Conservation (phyloP, 2,329 filamentous ascomycete genomes). For the Fusarium penzigii region DNA sequence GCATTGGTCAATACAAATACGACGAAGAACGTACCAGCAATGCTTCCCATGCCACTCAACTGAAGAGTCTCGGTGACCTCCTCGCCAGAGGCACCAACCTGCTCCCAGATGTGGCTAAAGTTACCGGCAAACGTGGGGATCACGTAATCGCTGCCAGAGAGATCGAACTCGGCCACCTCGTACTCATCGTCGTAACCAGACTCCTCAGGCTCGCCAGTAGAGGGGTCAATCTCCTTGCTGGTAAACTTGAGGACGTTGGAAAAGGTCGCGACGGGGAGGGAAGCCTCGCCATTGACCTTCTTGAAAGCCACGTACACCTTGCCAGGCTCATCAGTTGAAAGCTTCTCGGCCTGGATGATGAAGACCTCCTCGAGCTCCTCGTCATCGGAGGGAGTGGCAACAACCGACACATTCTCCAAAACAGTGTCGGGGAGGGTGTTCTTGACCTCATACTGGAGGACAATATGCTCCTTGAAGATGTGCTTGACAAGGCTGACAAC, state of each 20-base stretch:
- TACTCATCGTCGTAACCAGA: conserved; percentile 96
- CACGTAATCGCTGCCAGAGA: conserved; percentile 90
- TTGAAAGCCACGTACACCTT: conserved; percentile 95
- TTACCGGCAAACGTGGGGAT: conserved; percentile 91
- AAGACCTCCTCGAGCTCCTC: conserved; percentile 89
- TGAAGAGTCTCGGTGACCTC: conserved; percentile 91
- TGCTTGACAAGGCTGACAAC: conserved; percentile 94
- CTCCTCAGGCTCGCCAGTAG: conserved; percentile 89
- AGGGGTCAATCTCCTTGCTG: conserved; percentile 95
- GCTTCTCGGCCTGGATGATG: conserved; percentile 83
- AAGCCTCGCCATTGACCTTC: conserved; percentile 72
- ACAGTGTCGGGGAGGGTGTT: conserved; percentile 93
- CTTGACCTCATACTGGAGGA: conserved; percentile 96
- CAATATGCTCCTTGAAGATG: conserved; percentile 95
- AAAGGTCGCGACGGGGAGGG: conserved; percentile 80
- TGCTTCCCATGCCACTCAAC: conserved; percentile 84
- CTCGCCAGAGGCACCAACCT: conserved; percentile 84
- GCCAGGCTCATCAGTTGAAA: conserved; percentile 82
- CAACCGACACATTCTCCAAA: conserved; percentile 83
- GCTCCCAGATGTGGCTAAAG: conserved; percentile 95
- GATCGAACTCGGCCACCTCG: conserved; percentile 89
- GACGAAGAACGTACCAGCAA: conserved; percentile 68
- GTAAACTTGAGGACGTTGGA: conserved; percentile 96
- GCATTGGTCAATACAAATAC: not conserved
- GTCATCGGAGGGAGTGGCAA: conserved; percentile 77